Base-by-base conservation (phyloP, 805 yeast species). In the Pichia phayaonensis region DNA sequence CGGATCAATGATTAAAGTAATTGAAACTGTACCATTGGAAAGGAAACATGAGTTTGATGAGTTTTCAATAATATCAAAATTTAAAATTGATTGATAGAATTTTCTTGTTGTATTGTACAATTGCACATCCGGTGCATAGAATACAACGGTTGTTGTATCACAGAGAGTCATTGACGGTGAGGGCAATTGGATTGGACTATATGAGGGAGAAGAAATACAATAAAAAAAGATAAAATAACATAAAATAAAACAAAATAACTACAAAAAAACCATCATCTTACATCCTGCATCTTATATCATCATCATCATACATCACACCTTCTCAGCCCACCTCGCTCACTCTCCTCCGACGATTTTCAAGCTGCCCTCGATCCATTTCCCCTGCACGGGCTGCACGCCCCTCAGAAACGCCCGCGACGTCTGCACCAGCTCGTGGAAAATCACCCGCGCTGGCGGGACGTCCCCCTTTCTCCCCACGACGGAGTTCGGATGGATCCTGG, bases 71-170 rank as follows among this genome's bases (percentile, higher is more conserved):
- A 34, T 7, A 2, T n/a, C 7, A 34, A 73, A 65, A 6, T 65
- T 72, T 51, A 72, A 69, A 15, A 80, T 61, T 44, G 72, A 66
- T 49, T 74, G 65, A 66, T 87, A 88, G 68, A 87, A 88, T 24
- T 65, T 60, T 34, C 76, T 65, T 4, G 90, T 74, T 15, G 49
- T 12, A 16, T 40, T 46, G 40, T 44, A 46, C 31, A 46, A 40
- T 13, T 44, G 27, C 10, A 18, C 24, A 22, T 46, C 43, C 1
- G 43, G 20, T 23, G 31, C 43, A 24, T 34, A 34, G 10, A 34
- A 34, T n/a, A 34, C 38, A 34, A 34, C 38, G 11, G 38, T 34
- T 2, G 38, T n/a, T 34, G 38, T 34, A 34, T 34, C 20, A 34
- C 38, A 34, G 38, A 34, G 16, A 34, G 38, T 34, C 38, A 34